Evolutionary conservation across 768 basidiomycete species (phyloP).

Genomic region (Mycena rosella): DNA sequence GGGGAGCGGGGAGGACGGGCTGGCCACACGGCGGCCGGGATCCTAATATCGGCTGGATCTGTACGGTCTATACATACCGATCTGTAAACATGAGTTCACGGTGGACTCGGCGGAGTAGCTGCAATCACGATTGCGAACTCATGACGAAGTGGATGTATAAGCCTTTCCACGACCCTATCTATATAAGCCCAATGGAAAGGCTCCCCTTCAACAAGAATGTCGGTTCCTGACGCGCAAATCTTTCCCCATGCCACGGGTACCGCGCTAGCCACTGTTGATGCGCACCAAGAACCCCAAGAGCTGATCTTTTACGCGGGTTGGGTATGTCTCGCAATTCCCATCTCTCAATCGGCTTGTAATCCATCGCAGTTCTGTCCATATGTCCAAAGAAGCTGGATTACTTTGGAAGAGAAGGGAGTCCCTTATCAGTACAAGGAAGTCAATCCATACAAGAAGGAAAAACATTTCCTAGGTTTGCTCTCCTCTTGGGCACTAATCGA

Average conservation of each 20-base stretch:
- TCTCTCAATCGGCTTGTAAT: not conserved
- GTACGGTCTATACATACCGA: too few relatives aligned
- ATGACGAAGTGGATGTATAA: slow-evolving; percentile 18
- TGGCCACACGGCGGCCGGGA: too few relatives aligned
- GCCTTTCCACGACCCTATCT: not conserved
- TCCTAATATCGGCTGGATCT: too few relatives aligned
- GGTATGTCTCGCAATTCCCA: slow-evolving; percentile 51
- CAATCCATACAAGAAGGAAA: slow-evolving; percentile 79
- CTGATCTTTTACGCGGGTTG: slow-evolving; percentile 73
- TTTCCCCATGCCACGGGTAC: slow-evolving; percentile 69
- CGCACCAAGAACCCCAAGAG: slow-evolving; percentile 65
- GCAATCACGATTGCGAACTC: not conserved
- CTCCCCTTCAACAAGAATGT: not conserved
- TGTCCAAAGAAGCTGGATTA: slow-evolving; percentile 74
- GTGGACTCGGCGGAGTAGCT: too few relatives aligned
- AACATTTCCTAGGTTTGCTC: slow-evolving; percentile 63
- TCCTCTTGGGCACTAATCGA: not conserved
- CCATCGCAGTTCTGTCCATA: slow-evolving; percentile 65
- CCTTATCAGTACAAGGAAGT: slow-evolving; percentile 78
- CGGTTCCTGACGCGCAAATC: slow-evolving; percentile 49
- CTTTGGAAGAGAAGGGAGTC: slow-evolving; percentile 74
- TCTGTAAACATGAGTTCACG: too few relatives aligned
- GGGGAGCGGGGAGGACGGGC: too few relatives aligned
- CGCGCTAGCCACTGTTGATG: slow-evolving; percentile 63
- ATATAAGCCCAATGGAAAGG: not conserved